Conservation (phyloP, 306 rosid genomes). For the Dalbergia oliveri region DNA sequence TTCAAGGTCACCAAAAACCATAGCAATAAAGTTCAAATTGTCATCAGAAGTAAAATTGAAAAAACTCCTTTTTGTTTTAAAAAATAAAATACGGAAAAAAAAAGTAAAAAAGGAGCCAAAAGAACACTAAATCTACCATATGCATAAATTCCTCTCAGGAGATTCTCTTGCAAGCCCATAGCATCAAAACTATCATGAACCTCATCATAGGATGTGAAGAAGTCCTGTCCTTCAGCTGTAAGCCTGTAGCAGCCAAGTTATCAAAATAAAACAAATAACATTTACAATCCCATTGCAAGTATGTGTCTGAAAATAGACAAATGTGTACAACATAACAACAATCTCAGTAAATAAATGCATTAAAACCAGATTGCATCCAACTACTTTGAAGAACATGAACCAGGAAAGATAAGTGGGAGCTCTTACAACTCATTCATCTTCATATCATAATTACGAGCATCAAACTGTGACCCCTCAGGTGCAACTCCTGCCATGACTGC, state of each 20-base stretch:
- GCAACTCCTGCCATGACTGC: conserved; percentile 65
- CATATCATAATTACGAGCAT: conserved; percentile 62
- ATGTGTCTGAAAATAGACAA: background rate
- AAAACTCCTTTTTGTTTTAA: background rate
- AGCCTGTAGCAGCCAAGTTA: conserved; percentile 55
- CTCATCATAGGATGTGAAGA: conserved; percentile 81
- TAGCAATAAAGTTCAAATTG: background rate
- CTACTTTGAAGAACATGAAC: background rate
- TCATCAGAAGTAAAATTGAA: background rate
- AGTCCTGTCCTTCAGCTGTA: conserved; percentile 72
- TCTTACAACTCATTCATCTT: conserved; percentile 65
- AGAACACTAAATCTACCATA: conserved; percentile 50
- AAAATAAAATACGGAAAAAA: background rate
- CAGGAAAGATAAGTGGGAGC: background rate
- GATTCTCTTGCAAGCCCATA: conserved; percentile 86
- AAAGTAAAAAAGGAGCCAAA: background rate
- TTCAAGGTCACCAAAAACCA: too few species aligned
- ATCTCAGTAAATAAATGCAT: background rate
- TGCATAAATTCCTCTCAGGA: conserved; percentile 76
- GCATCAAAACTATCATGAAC: conserved; percentile 77
- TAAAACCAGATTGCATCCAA: background rate
- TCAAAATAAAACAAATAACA: conserved; percentile 35
- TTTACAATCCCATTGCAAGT: conserved; percentile 23
- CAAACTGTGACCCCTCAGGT: conserved; percentile 64
- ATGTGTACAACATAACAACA: conserved; percentile 24